Evolutionary conservation across 192 early-diverging fungal genomes (phyloP), one percentile per base, ranked within the genome.

Genomic region (Lobosporangium transversale): DNA sequence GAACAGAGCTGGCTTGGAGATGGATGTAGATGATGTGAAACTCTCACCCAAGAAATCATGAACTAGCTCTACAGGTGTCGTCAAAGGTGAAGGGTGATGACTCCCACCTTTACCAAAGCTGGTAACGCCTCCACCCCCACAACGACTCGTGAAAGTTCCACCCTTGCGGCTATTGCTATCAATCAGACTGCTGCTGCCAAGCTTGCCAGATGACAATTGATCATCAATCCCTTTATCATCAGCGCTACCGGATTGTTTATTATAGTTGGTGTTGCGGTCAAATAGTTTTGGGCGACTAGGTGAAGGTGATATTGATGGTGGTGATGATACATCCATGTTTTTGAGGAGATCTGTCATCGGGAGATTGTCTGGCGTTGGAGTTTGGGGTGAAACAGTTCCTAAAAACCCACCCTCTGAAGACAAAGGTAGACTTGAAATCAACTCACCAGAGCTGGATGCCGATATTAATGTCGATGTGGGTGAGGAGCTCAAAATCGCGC

Each of bases 21-120:
- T 12, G 1, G 33, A n/a, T 18, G 5, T 47, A 18, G 64, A 36
- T 30, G 15, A 18, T 27, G 30, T 43, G 49, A 70, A 62, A 4
- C 43, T 51, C 15, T 53, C 45, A 3, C 68, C 59, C 21, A 70
- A 35, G 21, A 70, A 70, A 35, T 70, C 68, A 15, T 53, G 68
- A 17, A 62, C 33, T 18, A 49, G 21, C 11, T 70, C 68, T 5
- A 45, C 42, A 29, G 50, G 55, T 9, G 48, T 57, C 6, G 52
- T 40, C 55, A 67, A 23, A 1, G 55, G 47, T 21, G 45, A 57
- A 0, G 36, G 2, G 15, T 51, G 12, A 54, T 15, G 26, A 8
- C n/a, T 53, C 29, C 40, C 29, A n/a, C 50, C 29, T 8, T 7
- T 47, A 0, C 27, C 30, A 2, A 4, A 21, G 1, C 14, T 43